phyloP scores from a whole-genome alignment of 495 filamentous ascomycete genomes.

The Neurospora cerealis region DNA sequence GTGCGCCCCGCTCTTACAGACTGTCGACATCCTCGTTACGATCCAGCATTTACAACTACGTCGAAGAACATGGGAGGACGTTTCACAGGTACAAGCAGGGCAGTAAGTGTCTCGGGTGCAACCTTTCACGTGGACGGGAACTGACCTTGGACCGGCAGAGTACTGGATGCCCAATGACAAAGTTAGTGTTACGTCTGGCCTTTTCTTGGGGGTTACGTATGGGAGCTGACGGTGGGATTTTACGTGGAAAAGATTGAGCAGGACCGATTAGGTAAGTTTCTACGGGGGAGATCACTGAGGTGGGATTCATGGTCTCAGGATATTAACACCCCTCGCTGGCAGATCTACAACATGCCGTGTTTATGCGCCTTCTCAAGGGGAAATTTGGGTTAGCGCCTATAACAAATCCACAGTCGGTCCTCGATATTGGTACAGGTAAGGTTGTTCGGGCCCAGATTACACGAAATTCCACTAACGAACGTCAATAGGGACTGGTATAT shows the following conservation, averaged over 20 bases:
- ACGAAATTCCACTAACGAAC: background rate
- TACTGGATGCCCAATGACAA: conserved; percentile 22
- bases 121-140: background rate
- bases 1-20: background rate
- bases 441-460: background rate
- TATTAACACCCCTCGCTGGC: background rate
- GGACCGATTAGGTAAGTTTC: conserved; percentile 31
- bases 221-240: background rate
- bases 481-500: conserved; percentile 29
- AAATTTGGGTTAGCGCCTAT: conserved; percentile 34
- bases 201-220: background rate
- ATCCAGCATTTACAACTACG: conserved; percentile 12
- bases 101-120: conserved; percentile 15
- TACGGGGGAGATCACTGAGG: background rate
- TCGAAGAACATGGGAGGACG: conserved; percentile 24
- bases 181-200: conserved; percentile 7
- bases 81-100: conserved; percentile 29
- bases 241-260: conserved; percentile 26
- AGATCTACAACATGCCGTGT: conserved; percentile 43
- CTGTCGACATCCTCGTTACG: conserved; percentile 5
- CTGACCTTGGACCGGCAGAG: conserved; percentile 7
- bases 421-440: conserved; percentile 35
- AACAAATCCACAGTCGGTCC: conserved; percentile 24
- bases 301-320: background rate
- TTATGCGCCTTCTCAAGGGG: conserved; percentile 29